Evolutionary conservation across 805 yeast genomes (phyloP), one percentile per base, ranked within the genome.

Genomic region (Blastobotrys parvus): DNA sequence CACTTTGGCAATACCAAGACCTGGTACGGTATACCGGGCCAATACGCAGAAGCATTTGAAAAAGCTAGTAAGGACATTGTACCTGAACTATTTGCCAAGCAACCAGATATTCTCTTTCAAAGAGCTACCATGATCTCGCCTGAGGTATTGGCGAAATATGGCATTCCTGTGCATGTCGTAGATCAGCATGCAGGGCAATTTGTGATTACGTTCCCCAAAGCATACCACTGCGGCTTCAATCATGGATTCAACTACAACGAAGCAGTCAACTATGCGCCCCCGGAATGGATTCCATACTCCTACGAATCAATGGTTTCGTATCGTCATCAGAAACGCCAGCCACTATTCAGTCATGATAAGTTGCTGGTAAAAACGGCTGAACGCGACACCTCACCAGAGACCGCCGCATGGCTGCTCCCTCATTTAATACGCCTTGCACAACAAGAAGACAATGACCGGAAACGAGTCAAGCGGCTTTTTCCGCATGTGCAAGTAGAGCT

Each of bases 11-110:
- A 82, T 11, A 80, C 90, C 4, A 90, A 90, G 58, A 80, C 88
- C 46, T 89, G 97, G 97, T 89, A 89, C 59, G 90, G 92, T 6
- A 81, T 89, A 3, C 96, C 97, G 0, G 77, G 84, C 10, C 58
- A 61, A 1, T 68, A 72, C 47, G 80, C 90, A 25, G 75, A 68
- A 15, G 58, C 65, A 37, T 88, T 89, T 57, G 92, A 87, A 50
- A 54, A 60, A 16, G 65, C 76, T n/a, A 74, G 86, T 74, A 68
- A 68, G 41, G 60, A 65, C 5, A 58, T 72, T 18, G 82, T 88
- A 1, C 97, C 97, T 0, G 96, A 88, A 56, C 68, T 85, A 42
- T 84, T 88, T 58, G 71, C 74, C 33, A 77, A 80, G 55, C 95
- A 89, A 54, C 95, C 95, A 0, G 95, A 88, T 63, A 70, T 90